Percentiles rank a stretch among this genome's conserved stretches.
Evolutionary conservation across 345 rosid genomes (phyloP).

Genomic region (Eucalyptus tenuipes): DNA sequence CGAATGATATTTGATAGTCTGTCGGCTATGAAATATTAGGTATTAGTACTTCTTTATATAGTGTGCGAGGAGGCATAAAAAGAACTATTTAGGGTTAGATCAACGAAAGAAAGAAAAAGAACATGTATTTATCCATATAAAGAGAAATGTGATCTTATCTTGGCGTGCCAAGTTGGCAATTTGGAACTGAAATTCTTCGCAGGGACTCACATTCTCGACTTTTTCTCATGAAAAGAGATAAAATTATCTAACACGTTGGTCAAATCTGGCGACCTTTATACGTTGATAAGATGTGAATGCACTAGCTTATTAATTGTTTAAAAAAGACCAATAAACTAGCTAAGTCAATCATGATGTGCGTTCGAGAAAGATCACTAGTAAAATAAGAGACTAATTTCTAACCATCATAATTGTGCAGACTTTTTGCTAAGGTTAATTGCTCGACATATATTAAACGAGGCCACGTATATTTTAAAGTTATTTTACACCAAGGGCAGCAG

Average conservation of each 20-base stretch:
- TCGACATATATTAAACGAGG: background rate
- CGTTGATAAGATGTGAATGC: background rate
- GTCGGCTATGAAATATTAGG: background rate
- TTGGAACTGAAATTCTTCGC: background rate
- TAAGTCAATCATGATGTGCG: background rate
- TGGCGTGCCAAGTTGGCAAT: background rate
- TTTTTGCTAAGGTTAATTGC: background rate
- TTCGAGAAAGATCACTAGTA: background rate
- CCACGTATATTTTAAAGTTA: background rate
- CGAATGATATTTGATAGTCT: background rate
- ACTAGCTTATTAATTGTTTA: background rate
- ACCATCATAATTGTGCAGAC: background rate
- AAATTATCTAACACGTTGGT: background rate
- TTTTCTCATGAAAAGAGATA: background rate
- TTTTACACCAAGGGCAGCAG: background rate
- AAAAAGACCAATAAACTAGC: background rate
- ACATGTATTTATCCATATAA: background rate
- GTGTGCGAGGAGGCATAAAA: background rate
- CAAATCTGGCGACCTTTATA: background rate
- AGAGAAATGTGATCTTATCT: background rate
- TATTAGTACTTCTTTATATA: background rate
- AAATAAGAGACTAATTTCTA: background rate
- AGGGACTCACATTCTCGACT: background rate
- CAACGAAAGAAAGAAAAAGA: background rate
- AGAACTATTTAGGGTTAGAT: background rate